Base-by-base conservation (phyloP, 306 rosid genomes). In the Dryas drummondii region DNA sequence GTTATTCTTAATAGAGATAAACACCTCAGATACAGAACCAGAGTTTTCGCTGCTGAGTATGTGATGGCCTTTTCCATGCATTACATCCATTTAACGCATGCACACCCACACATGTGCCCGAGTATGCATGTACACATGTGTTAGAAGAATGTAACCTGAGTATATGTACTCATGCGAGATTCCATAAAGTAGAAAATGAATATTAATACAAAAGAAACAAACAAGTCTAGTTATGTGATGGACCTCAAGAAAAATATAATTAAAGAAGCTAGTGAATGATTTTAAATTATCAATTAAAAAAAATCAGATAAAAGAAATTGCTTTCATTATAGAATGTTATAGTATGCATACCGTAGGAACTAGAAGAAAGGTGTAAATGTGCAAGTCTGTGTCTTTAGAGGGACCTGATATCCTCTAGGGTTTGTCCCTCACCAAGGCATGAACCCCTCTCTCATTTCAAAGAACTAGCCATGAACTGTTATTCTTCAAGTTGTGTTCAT, bases 1-100 rank as follows among this genome's bases (percentile, higher is more conserved):
- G 82, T 78, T 73, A 66, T 82, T 46, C 51, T 82, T 42, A 90
- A 86, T 72, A 88, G 96, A 82, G 97, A 94, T 58, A 90, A 88
- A 82, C 94, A 91, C 87, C 97, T 91, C 76, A 90, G 98, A 94
- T 90, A 94, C 80, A 88, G 93, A 78, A 94, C 98, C 74, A 85
- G 98, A 82, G 93, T 87, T 74, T 94, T 94, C 86, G 97, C 97
- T 55, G 98, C 98, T 27, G 97, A 94, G 98, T 94, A 90, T 78
- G 96, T 84, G 88, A 81, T 82, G 52, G 71, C 46, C 41, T 32
- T 44, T 19, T 67, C 19, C 68, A 4, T 72, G n/a, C 71, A 62
- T 47, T n/a, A 4, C 27, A 49, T 71, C 55, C 37, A 40, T 55
- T 57, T 62, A 58, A 48, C 48, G 42, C 51, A 58, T 51, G 63